These are phyloP conservation scores for Cladosporium sp. DNA, from an alignment of 2,329 filamentous ascomycete species.

Conservation along the genomic window DNA sequence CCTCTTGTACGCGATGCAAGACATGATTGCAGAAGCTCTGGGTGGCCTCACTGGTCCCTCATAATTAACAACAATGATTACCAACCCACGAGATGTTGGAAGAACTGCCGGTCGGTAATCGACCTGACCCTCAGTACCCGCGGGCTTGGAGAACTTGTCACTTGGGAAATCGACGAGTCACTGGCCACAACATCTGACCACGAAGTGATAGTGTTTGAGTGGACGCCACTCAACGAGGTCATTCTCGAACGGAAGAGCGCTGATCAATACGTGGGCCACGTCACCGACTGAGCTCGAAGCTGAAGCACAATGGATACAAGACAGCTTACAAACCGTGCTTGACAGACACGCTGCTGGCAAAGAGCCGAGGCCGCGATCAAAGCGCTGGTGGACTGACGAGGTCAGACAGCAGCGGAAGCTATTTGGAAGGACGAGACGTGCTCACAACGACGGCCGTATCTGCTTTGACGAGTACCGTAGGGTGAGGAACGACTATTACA, in stretches of 20 bases:
- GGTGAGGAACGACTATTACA: not conserved
- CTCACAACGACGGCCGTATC: not conserved
- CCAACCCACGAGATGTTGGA: not conserved
- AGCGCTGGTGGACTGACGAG: not conserved
- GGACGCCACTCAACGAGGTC: not conserved
- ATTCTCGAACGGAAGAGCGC: too few species aligned
- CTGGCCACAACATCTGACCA: not conserved
- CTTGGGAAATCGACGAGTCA: not conserved
- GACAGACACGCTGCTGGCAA: not conserved
- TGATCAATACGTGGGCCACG: too few species aligned
- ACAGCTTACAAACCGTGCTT: not conserved
- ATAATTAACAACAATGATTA: not conserved
- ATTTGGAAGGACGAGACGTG: not conserved
- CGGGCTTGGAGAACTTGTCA: not conserved
- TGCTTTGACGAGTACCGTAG: not conserved
- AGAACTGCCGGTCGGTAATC: not conserved
- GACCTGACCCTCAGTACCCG: not conserved
- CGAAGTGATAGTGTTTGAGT: not conserved
- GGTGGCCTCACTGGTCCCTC: not conserved
- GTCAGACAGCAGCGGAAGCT: not conserved
- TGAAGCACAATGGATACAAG: not conserved
- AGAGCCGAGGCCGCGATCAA: not conserved
- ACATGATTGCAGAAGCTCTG: too few species aligned
- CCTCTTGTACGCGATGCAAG: too few species aligned
- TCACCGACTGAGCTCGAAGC: not conserved